Conservation (phyloP, 139 green algal genomes). For the Picochlorum sp. region DNA sequence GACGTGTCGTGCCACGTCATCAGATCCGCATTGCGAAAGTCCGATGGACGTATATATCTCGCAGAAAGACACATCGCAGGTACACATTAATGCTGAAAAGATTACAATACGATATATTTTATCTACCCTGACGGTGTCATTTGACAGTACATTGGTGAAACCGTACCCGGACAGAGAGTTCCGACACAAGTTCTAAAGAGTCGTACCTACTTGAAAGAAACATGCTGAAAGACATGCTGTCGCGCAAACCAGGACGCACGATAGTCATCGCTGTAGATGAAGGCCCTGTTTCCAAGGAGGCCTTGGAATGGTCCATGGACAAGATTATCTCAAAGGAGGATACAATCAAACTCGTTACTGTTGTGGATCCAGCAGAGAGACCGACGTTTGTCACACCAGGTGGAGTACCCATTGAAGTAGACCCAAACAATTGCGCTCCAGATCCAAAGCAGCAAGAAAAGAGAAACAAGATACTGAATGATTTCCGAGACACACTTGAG, state of each 20-base stretch:
- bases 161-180: no score
- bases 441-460: constrained; percentile 15
- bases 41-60: no score
- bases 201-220: no score
- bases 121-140: no score
- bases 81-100: no score
- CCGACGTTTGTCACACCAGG: constrained; percentile 6
- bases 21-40: no score
- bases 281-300: constrained; percentile 1
- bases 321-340: constrained; percentile 14
- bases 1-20: no score
- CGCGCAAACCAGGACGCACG: constrained; percentile 2
- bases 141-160: no score
- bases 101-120: no score
- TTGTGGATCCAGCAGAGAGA: constrained; percentile 20
- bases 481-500: not conserved
- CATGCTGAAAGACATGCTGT: no score
- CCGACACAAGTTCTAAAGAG: no score
- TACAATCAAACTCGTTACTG: constrained; percentile 18
- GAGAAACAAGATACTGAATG: constrained; percentile 15
- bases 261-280: constrained; percentile 21
- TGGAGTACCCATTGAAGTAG: not conserved
- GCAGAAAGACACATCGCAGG: no score
- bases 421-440: constrained; percentile 21
- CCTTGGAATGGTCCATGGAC: constrained; percentile 11